A percentile compares a stretch with the other conserved stretches of the same genome.
Evolutionary conservation across 495 filamentous ascomycete species (phyloP).

Genomic region (Platismatia glauca): DNA sequence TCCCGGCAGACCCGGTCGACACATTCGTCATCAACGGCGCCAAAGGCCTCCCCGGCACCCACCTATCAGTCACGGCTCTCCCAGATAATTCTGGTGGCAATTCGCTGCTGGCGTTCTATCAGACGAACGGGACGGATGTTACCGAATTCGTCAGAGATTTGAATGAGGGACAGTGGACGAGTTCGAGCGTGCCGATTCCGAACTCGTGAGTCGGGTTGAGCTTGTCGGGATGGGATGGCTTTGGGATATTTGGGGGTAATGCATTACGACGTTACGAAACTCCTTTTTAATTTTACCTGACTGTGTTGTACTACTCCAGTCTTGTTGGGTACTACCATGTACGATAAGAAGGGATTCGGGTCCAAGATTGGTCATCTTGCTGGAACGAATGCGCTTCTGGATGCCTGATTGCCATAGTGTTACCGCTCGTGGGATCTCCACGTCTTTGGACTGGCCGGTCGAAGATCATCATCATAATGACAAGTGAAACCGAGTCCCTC

Average conservation of each 20-base stretch:
- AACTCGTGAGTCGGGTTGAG: background rate
- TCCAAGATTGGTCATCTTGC: background rate
- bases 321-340: background rate
- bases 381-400: background rate
- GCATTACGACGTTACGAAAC: background rate
- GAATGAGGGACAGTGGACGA: slow-evolving; percentile 22
- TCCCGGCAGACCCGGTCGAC: slow-evolving; percentile 7
- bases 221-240: background rate
- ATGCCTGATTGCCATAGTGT: background rate
- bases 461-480: too few species aligned
- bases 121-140: slow-evolving; percentile 21
- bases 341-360: background rate
- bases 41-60: slow-evolving; percentile 20
- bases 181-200: slow-evolving; percentile 21
- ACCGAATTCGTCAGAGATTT: slow-evolving; percentile 23
- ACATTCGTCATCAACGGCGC: slow-evolving; percentile 21
- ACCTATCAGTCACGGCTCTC: slow-evolving; percentile 21
- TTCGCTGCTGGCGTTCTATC: slow-evolving; percentile 20
- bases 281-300: slow-evolving; percentile 1
- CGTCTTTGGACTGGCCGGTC: too few species aligned
- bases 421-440: too few species aligned
- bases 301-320: background rate
- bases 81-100: slow-evolving; percentile 17
- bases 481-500: background rate
- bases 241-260: background rate